Base-by-base conservation (phyloP, 2,329 filamentous ascomycete genomes). In the Malbranchea cinnamomea region DNA sequence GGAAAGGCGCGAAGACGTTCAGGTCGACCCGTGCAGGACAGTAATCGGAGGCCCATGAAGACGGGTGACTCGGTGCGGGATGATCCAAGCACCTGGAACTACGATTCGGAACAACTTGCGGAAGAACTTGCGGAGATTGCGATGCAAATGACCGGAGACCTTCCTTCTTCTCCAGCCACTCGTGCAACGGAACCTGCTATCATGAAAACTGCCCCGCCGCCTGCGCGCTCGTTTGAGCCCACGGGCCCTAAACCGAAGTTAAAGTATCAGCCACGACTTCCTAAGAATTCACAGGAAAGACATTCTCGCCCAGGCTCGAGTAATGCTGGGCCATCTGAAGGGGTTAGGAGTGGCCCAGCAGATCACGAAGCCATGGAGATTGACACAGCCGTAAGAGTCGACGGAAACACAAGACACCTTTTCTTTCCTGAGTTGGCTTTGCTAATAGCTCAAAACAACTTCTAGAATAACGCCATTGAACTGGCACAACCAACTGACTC, bases 91-190 rank as follows among this genome's bases (percentile, higher is more conserved):
- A 57, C 47, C 13, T 57, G 54, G 51, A 53, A 62, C 28, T 45
- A 56, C 33, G 50, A 58, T 17, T 58, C 56, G 8, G 54, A 59
- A 28, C 48, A 50, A 19, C 42, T 62, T 13, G 59, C 55, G 1
- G 37, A 45, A 22, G 55, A 62, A 28, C 46, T 62, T 14, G 52
- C 57, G 27, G 48, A 54, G 26, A 46, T 62, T 30, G 57, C 57
- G 23, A 42, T 59, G 28, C 54, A 61, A 32, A 42, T 60, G 4
- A 54, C 59, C 27, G 41, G 41, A 2, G 46, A 48, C n/a, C 28
- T 29, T 10, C 17, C 23, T 23, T 5, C 21, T 12, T 9, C 32
- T 28, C n/a, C n/a, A n/a, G n/a, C n/a, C n/a, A n/a, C n/a, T n/a
- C n/a, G n/a, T n/a, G n/a, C n/a, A n/a, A 48, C 47, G 43, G 41